Evolutionary conservation across 129 eudicot genomes (phyloP), one percentile per base, ranked within the genome.

Genomic region (Mikania micrantha): DNA sequence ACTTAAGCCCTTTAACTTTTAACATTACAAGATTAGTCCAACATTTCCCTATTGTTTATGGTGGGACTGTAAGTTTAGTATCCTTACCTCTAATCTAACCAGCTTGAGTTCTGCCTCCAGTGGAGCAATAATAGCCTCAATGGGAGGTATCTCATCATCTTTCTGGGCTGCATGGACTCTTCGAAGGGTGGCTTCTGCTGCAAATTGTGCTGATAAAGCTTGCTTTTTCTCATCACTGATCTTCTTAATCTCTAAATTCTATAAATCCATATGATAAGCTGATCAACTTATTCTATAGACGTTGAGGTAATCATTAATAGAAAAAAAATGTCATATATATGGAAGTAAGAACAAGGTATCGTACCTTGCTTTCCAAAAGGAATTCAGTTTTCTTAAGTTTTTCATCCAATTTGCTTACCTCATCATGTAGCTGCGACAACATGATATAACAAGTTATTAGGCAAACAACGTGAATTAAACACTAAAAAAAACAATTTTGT

Each of bases 121-220:
- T 22, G 96, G 98, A 64, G 95, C 77, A 48, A 91, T 85, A 63
- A 91, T 91, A 25, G 96, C 98, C 79, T 91, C 98, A 40, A 91
- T 84, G 3, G 95, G 98, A 56, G 98, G 98, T 85, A 91, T 83
- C 65, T 91, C 91, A 41, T 91, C 96, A 47, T 91, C 98, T 78
- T 91, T 91, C 44, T 88, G 96, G 4, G 98, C 96, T 42, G 91
- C 95, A 77, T 91, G 98, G 47, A 91, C 95, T 80, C 98, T 89
- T 74, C 98, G 82, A 73, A 91, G 95, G 20, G 98, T 85, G 68
- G 98, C 95, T 80, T 91, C 98, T 21, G 98, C 96, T 49, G 96
- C 98, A 82, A 72, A 91, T 82, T 91, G 98, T 59, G 98, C 96
- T 48, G 95, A 88, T 58, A 91, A 50, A 54, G 95, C 90, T 65